Percentiles rank a stretch among this genome's conserved stretches.
These are phyloP conservation scores for Silene latifolia DNA, from an alignment of 148 eudicot species.

Conservation along the genomic window DNA sequence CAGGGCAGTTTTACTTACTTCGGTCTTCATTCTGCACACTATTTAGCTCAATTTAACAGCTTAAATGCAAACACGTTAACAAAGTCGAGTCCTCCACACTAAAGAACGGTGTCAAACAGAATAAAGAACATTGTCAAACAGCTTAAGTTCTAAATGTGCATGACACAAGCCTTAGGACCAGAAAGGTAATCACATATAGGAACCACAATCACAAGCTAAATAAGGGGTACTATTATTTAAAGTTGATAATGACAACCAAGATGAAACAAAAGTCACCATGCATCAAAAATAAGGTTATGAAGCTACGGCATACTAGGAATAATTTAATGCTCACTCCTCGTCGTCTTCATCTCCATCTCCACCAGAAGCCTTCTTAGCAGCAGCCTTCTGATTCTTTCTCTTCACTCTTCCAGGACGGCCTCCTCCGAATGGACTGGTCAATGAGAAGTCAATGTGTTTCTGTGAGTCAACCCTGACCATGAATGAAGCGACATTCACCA, in stretches of 20 bases:
- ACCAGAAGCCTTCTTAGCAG: slow-evolving; percentile 55
- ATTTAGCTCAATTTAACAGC: too few species aligned
- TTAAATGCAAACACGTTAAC: slow-evolving; percentile 26
- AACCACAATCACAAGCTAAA: not conserved
- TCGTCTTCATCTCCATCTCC: slow-evolving; percentile 55
- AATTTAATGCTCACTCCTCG: slow-evolving; percentile 34
- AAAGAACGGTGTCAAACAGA: not conserved
- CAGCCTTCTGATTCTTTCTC: slow-evolving; percentile 51
- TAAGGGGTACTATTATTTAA: too few species aligned
- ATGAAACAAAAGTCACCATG: not conserved
- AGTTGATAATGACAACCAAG: not conserved
- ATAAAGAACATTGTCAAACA: not conserved
- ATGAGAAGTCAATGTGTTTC: slow-evolving; percentile 53
- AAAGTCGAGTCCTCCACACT: not conserved
- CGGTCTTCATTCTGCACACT: too few species aligned
- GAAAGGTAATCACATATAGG: not conserved
- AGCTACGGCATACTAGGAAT: not conserved
- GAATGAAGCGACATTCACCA: slow-evolving; percentile 52
- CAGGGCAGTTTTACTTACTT: too few species aligned
- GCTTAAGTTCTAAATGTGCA: slow-evolving; percentile 12
- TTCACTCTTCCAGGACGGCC: slow-evolving; percentile 60
- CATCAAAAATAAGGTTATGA: not conserved
- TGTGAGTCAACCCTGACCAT: slow-evolving; percentile 58
- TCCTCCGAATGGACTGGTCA: slow-evolving; percentile 56
- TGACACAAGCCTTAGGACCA: not conserved